phyloP scores from a whole-genome alignment of 495 filamentous ascomycete genomes.

The Lophiotrema nucula region DNA sequence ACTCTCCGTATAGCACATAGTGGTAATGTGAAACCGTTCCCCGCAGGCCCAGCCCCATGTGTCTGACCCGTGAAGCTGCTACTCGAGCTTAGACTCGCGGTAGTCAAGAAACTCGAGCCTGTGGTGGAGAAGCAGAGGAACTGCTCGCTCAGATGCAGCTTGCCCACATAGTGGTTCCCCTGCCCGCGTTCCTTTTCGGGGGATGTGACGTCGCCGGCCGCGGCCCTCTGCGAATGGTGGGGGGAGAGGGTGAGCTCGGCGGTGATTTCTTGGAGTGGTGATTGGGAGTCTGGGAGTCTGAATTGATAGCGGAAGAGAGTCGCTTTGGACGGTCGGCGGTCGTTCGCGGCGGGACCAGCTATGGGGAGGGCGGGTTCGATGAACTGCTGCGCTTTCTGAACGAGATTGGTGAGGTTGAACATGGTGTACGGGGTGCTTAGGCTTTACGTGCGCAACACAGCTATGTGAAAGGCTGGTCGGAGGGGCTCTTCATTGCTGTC shows the following conservation, averaged over 20 bases:
- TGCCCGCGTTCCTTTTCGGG: conserved; percentile 60
- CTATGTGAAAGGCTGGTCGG: conserved; percentile 9
- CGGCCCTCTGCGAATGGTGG: conserved; percentile 37
- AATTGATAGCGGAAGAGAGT: conserved; percentile 94
- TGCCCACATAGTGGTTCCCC: conserved; percentile 87
- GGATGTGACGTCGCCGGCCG: conserved; percentile 46
- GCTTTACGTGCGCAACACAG: conserved; percentile 1
- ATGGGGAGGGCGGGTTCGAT: conserved; percentile 77
- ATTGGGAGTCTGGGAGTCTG: conserved; percentile 87
- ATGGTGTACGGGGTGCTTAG: conserved; percentile 19
- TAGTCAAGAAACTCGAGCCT: conserved; percentile 78
- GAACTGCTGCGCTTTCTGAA: conserved; percentile 92
- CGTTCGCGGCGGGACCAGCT: conserved; percentile 57
- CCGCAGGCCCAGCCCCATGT: conserved; percentile 85
- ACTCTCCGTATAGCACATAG: conserved; percentile 87
- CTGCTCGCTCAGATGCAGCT: conserved; percentile 87
- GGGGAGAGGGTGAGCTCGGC: conserved; percentile 87
- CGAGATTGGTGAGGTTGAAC: conserved; percentile 70
- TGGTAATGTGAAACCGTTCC: conserved; percentile 95
- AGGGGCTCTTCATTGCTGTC: background rate
- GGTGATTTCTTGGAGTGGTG: conserved; percentile 89
- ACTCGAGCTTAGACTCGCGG: conserved; percentile 70
- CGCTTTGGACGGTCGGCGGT: conserved; percentile 82
- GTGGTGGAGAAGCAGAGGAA: conserved; percentile 96
- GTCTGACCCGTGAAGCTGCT: conserved; percentile 83